A percentile compares a stretch with the other conserved stretches of the same genome.
Evolutionary conservation across 176 grass and related monocot genomes (phyloP).

Genomic region (Chrysopogon serrulatus): DNA sequence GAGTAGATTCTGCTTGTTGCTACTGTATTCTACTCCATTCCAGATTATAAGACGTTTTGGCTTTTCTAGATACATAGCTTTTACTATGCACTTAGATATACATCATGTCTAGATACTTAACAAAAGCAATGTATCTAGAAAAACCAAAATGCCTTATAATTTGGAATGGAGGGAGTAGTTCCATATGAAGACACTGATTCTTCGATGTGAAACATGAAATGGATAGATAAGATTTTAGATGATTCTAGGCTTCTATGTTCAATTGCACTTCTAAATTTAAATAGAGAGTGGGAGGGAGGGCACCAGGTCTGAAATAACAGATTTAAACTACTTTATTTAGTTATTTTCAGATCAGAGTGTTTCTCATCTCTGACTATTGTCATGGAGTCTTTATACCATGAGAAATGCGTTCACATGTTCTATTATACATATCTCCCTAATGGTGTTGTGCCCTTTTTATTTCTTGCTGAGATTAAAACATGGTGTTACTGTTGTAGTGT

Average conservation of each 20-base stretch:
- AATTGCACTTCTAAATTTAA: background rate
- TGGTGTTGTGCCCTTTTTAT: background rate
- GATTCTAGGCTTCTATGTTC: background rate
- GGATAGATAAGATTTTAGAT: background rate
- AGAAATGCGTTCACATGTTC: background rate
- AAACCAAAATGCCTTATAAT: too few species aligned
- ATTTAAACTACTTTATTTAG: background rate
- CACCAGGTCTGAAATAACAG: background rate
- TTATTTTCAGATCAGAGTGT: background rate
- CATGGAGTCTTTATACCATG: background rate
- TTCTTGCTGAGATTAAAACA: slow-evolving; percentile 16
- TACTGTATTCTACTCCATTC: background rate
- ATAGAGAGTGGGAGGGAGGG: background rate
- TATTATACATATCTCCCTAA: background rate
- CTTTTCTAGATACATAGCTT: too few species aligned
- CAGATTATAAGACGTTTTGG: too few species aligned
- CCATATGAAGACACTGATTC: background rate
- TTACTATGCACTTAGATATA: too few species aligned
- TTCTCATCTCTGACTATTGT: background rate
- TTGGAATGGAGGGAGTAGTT: too few species aligned
- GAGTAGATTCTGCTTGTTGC: background rate
- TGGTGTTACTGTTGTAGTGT: slow-evolving; percentile 74
- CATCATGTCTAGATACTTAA: too few species aligned
- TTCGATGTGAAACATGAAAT: background rate
- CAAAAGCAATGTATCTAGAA: too few species aligned